These are phyloP conservation scores for Hippophae tibetana DNA, from an alignment of 306 rosid species.

Conservation along the genomic window DNA sequence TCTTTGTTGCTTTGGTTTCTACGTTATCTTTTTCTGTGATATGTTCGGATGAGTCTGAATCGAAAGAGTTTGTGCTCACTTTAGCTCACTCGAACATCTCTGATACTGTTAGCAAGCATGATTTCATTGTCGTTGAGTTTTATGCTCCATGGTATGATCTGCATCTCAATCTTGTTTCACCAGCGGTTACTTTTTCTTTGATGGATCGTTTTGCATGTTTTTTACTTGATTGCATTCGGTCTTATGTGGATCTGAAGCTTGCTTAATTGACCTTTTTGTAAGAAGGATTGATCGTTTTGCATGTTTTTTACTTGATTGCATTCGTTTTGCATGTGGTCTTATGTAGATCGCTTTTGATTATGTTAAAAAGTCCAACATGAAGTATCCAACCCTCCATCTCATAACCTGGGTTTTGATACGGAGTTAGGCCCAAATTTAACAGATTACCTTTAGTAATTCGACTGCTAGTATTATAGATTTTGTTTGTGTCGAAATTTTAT, in stretches of 20 bases:
- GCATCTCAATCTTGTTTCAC: background rate
- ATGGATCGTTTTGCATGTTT: background rate
- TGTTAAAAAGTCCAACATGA: too few species aligned
- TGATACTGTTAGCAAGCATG: constrained; percentile 59
- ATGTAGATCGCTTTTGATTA: background rate
- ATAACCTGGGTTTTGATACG: too few species aligned
- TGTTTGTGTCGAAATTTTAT: too few species aligned
- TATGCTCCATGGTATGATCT: constrained; percentile 71
- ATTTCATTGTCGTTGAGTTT: constrained; percentile 88
- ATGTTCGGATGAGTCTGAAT: constrained; percentile 40
- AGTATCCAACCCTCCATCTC: too few species aligned
- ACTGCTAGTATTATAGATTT: too few species aligned
- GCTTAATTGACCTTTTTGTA: background rate
- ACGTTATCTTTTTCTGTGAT: constrained; percentile 27
- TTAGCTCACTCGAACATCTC: constrained; percentile 73
- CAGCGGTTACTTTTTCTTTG: background rate
- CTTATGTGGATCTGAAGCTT: constrained; percentile 24
- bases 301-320: background rate
- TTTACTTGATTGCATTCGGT: constrained; percentile 1
- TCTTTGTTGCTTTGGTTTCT: constrained; percentile 16
- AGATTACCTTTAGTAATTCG: too few species aligned
- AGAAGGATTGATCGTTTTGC: too few species aligned
- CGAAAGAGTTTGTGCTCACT: constrained; percentile 75
- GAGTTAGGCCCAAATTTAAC: too few species aligned
- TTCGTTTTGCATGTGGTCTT: background rate